phyloP scores from a whole-genome alignment of 495 filamentous ascomycete genomes.

The Aspergillus indologenus region DNA sequence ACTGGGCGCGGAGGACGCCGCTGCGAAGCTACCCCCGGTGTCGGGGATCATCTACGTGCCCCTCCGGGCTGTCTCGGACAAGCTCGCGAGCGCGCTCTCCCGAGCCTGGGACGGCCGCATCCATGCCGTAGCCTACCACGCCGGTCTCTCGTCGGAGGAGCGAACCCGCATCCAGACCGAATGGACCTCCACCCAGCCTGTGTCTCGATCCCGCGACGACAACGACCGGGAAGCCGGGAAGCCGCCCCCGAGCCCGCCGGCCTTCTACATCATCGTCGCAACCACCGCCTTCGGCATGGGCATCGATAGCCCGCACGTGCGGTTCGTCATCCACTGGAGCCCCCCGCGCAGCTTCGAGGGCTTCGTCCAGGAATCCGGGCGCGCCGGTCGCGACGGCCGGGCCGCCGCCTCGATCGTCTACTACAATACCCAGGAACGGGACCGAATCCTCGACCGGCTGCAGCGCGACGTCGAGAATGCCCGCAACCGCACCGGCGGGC shows the following conservation, averaged over 20 bases:
- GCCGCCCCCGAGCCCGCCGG: no score
- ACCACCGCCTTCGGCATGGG: constrained; percentile 98
- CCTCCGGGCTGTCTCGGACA: constrained; percentile 71
- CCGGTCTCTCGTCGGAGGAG: constrained; percentile 42
- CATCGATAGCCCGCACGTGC: constrained; percentile 90
- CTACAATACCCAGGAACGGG: constrained; percentile 79
- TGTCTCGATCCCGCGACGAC: constrained; percentile 4
- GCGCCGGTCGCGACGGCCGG: constrained; percentile 85
- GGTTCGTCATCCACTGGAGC: constrained; percentile 92
- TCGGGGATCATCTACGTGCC: constrained; percentile 90
- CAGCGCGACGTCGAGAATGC: constrained; percentile 34
- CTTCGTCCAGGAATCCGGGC: constrained; percentile 92
- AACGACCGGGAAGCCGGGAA: constrained; percentile 4
- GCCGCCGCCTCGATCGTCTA: constrained; percentile 84
- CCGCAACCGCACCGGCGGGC: constrained; percentile 32
- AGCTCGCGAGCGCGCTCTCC: constrained; percentile 53
- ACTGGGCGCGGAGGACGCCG: constrained; percentile 35
- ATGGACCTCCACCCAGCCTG: constrained; percentile 66
- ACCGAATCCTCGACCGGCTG: constrained; percentile 61
- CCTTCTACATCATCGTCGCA: constrained; percentile 88
- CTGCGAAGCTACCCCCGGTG: constrained; percentile 58
- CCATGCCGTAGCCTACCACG: constrained; percentile 50
- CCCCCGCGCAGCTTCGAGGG: constrained; percentile 90
- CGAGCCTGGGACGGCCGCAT: constrained; percentile 29
- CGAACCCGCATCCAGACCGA: constrained; percentile 49